Evolutionary conservation across 495 filamentous ascomycete species (phyloP), one percentile per base, ranked within the genome.

Genomic region (Talaromyces trachyspermus): DNA sequence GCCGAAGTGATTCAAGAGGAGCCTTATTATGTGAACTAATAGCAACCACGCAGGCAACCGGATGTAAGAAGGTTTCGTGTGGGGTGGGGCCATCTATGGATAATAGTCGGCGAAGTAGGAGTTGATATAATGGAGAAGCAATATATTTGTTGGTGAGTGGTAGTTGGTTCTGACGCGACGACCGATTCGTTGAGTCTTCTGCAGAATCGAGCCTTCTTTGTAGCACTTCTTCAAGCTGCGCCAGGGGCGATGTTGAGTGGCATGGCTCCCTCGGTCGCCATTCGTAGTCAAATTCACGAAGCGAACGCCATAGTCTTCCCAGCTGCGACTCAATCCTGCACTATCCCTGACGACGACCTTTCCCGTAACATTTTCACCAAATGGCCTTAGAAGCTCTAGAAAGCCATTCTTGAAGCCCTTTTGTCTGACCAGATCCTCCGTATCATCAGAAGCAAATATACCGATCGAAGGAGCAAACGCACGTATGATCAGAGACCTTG

Each of bases 1-100:
- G 80, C 22, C 89, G 72, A 24, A 98, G 70, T 15, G 88, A 81
- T 55, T 95, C 88, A 41, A 96, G 85, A 0, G 92, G 89, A 3
- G 78, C 65, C 10, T 74, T 70, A 52, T 89, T 90, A 49, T 86
- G 76, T 5, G 90, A 95, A 61, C 89, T 95, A 50, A 97, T 94
- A 4, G 91, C 86, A 59, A 97, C 91, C 15, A 97, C 79, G 62
- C 89, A 89, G n/a, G 94, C 89, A 4, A 96, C 89, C 0, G 94
- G 92, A 63, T 98, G 92, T 9, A 84, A 76, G 57, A 97, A 95
- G 1, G 91, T 94, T 65, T 98, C 92, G 54, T 95, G 88, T 0
- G 89, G 83, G 0, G 81, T 77, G 36, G 90, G 56, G 6, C 85
- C 76, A 18, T 88, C 65, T 36, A 85, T 80, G 2, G 89, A 95